phyloP scores from a whole-genome alignment of 2,329 filamentous ascomycete species.

The Colletotrichum musicola region DNA sequence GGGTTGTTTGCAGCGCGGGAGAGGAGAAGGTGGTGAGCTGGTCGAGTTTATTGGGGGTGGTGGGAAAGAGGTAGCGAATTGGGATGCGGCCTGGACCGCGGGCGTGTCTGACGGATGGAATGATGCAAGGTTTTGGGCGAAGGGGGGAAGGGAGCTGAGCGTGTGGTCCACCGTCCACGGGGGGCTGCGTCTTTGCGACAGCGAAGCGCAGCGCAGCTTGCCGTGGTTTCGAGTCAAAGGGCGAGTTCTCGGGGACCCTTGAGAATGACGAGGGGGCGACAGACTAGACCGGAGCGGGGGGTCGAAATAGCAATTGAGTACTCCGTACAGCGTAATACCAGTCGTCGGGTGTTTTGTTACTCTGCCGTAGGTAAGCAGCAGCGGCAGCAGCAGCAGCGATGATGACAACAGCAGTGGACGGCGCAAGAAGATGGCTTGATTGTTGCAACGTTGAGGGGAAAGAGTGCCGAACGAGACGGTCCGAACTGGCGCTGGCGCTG shows the following conservation, averaged over 20 bases:
- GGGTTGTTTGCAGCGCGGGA: constrained; percentile 19
- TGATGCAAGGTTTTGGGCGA: constrained; percentile 32
- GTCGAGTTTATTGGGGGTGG: not conserved
- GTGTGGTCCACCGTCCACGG: not conserved
- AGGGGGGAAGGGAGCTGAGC: constrained; percentile 20
- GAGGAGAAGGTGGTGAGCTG: constrained; percentile 10
- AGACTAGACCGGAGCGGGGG: constrained; percentile 23
- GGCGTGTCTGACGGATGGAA: constrained; percentile 32
- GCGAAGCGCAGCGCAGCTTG: not conserved
- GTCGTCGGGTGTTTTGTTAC: not conserved
- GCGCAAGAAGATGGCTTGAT: too few species aligned
- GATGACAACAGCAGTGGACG: too few species aligned
- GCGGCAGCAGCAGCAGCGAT: too few species aligned
- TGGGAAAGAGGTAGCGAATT: constrained; percentile 10
- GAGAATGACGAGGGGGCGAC: constrained; percentile 37
- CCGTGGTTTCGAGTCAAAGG: constrained; percentile 28
- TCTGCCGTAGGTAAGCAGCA: too few species aligned
- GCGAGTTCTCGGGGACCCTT: constrained; percentile 31
- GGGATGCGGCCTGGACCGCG: constrained; percentile 27
- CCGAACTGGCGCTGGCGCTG: too few species aligned
- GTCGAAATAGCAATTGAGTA: constrained; percentile 6
- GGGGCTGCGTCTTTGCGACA: not conserved
- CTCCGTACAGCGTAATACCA: constrained; percentile 1
- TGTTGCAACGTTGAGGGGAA: too few species aligned
- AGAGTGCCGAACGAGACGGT: too few species aligned